Percentiles rank a stretch among this genome's conserved stretches.
phyloP scores from a whole-genome alignment of 257 asterid species.

The Solanum acaule region DNA sequence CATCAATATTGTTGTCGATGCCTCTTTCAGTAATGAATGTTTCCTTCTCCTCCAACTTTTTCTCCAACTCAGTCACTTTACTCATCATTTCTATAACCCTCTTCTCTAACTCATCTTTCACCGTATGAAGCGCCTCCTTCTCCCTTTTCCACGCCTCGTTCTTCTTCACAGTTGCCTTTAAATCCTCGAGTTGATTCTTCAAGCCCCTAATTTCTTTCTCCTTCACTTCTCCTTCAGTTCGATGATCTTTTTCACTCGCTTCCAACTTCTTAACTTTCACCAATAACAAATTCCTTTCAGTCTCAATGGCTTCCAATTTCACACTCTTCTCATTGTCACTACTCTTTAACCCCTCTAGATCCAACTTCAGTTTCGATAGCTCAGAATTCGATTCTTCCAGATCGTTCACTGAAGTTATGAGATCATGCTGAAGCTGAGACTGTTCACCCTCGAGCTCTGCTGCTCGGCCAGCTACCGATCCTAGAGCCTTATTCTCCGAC shows the following conservation, averaged over 20 bases:
- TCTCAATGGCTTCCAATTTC: slow-evolving; percentile 30
- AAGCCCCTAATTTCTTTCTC: slow-evolving; percentile 30
- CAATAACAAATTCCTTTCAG: slow-evolving; percentile 42
- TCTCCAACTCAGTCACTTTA: slow-evolving; percentile 28
- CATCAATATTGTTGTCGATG: slow-evolving; percentile 11
- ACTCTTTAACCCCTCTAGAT: slow-evolving; percentile 25
- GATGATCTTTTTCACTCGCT: slow-evolving; percentile 14
- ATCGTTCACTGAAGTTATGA: slow-evolving; percentile 41
- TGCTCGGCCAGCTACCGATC: slow-evolving; percentile 48
- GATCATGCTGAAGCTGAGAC: slow-evolving; percentile 48
- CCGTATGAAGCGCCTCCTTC: slow-evolving; percentile 26
- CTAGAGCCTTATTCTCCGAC: slow-evolving; percentile 27
- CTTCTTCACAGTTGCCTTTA: slow-evolving; percentile 16
- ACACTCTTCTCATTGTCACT: slow-evolving; percentile 34
- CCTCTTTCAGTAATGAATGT: slow-evolving; percentile 21
- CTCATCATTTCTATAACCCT: slow-evolving; percentile 16
- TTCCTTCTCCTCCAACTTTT: slow-evolving; percentile 42
- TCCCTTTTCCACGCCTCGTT: slow-evolving; percentile 25
- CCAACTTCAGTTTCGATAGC: slow-evolving; percentile 22
- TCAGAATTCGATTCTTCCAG: slow-evolving; percentile 36
- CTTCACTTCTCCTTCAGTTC: slow-evolving; percentile 31
- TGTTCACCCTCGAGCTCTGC: slow-evolving; percentile 56
- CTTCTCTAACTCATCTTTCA: slow-evolving; percentile 9
- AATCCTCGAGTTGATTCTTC: slow-evolving; percentile 33
- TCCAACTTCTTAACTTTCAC: slow-evolving; percentile 23